These are phyloP conservation scores for Xylaria sp. DNA, from an alignment of 2,329 filamentous ascomycete species.

Conservation along the genomic window DNA sequence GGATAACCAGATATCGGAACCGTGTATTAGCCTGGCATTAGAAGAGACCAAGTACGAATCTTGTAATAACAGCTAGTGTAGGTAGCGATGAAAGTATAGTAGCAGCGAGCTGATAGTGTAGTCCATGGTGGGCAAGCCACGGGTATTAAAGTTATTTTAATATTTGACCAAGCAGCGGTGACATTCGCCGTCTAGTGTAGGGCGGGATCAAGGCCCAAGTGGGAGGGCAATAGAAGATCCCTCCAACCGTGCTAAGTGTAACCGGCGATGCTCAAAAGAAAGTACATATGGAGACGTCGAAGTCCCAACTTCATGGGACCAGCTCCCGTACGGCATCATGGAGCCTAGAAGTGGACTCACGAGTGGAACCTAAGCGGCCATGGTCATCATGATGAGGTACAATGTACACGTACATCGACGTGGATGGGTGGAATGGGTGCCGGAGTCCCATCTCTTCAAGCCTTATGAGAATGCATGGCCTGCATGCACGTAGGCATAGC, in stretches of 20 bases:
- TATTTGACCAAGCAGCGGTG: slow-evolving; percentile 50
- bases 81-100: slow-evolving; percentile 40
- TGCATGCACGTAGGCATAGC: slow-evolving; percentile 34
- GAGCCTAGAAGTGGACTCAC: slow-evolving; percentile 46
- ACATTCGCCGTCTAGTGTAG: slow-evolving; percentile 44
- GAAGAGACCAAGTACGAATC: slow-evolving; percentile 30
- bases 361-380: slow-evolving; percentile 43
- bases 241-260: slow-evolving; percentile 49
- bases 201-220: slow-evolving; percentile 46
- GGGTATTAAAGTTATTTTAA: slow-evolving; percentile 52
- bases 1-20: slow-evolving; percentile 39
- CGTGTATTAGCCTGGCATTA: slow-evolving; percentile 42
- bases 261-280: slow-evolving; percentile 49
- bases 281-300: slow-evolving; percentile 45
- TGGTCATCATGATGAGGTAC: slow-evolving; percentile 32
- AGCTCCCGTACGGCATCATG: slow-evolving; percentile 41
- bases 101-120: slow-evolving; percentile 32
- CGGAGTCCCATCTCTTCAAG: slow-evolving; percentile 41
- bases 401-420: slow-evolving; percentile 42
- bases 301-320: slow-evolving; percentile 48
- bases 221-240: slow-evolving; percentile 48
- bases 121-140: slow-evolving; percentile 45
- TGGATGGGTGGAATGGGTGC: slow-evolving; percentile 44
- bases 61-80: slow-evolving; percentile 35
- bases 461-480: slow-evolving; percentile 43